Conservation (phyloP, 1,284 basidiomycete species). For the Cystobasidium slooffiae region DNA sequence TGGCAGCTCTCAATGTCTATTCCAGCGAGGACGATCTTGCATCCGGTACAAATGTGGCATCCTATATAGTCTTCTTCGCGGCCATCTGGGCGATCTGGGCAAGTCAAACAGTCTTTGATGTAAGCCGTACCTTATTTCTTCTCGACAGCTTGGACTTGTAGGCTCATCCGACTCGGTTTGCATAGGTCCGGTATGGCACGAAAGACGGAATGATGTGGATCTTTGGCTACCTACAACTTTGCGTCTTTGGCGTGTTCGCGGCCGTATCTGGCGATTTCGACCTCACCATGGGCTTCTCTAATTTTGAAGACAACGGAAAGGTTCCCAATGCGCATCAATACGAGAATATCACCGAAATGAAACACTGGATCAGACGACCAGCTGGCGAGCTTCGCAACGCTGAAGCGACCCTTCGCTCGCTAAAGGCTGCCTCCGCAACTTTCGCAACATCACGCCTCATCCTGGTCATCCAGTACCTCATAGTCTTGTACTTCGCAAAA, state of each 20-base stretch:
- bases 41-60: constrained; percentile 4
- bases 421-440: constrained; percentile 12
- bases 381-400: constrained; percentile 4
- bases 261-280: constrained; percentile 29
- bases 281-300: constrained; percentile 16
- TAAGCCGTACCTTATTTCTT: too few relatives aligned
- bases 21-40: constrained; percentile 25
- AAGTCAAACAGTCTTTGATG: constrained; percentile 36
- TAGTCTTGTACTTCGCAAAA: constrained; percentile 19
- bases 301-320: constrained; percentile 6
- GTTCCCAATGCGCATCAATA: not conserved
- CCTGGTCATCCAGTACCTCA: constrained; percentile 26
- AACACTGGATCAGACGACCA: constrained; percentile 22
- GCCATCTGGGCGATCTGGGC: constrained; percentile 39
- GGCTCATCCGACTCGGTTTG: too few relatives aligned
- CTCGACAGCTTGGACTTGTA: too few relatives aligned
- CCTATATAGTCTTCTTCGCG: constrained; percentile 36
- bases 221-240: constrained; percentile 26
- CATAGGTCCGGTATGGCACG: constrained; percentile 25
- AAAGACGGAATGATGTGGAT: constrained; percentile 25
- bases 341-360: not conserved
- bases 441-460: constrained; percentile 25
- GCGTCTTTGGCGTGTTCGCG: constrained; percentile 31
- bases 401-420: not conserved
- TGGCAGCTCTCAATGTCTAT: constrained; percentile 26